Percentiles rank a stretch among this genome's conserved stretches.
phyloP scores from a whole-genome alignment of 345 rosid genomes.

The Pseudoturritis turrita region DNA sequence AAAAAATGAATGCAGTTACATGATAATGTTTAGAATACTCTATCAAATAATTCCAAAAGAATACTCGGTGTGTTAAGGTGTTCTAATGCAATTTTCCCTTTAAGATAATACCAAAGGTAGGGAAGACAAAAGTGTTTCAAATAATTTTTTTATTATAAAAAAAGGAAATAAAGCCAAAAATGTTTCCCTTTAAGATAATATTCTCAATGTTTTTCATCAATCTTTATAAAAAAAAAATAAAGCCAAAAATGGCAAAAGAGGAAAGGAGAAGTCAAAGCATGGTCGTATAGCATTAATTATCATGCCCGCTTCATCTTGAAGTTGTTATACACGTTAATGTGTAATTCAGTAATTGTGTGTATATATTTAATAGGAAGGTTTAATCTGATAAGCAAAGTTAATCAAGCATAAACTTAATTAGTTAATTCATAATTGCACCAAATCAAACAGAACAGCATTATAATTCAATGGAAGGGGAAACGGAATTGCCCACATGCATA shows the following conservation, averaged over 20 bases:
- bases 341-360: not conserved
- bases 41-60: constrained; percentile 6
- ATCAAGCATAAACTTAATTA: not conserved
- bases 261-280: constrained; percentile 22
- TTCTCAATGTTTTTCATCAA: too few relatives aligned
- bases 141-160: not conserved
- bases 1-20: too few relatives aligned
- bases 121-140: not conserved
- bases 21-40: not conserved
- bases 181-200: too few relatives aligned
- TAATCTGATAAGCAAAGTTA: not conserved
- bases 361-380: not conserved
- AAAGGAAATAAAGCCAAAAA: not conserved
- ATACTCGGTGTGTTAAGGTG: constrained; percentile 13
- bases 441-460: constrained; percentile 3
- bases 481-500: constrained; percentile 24
- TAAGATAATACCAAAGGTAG: not conserved
- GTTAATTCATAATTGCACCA: too few relatives aligned
- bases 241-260: not conserved
- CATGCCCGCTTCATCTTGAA: not conserved
- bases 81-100: not conserved
- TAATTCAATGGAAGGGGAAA: constrained; percentile 4
- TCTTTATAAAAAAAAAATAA: not conserved
- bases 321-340: not conserved
- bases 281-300: not conserved